Evolutionary conservation across 768 basidiomycete genomes (phyloP), one percentile per base, ranked within the genome.

Genomic region (Boletus coccyginus): DNA sequence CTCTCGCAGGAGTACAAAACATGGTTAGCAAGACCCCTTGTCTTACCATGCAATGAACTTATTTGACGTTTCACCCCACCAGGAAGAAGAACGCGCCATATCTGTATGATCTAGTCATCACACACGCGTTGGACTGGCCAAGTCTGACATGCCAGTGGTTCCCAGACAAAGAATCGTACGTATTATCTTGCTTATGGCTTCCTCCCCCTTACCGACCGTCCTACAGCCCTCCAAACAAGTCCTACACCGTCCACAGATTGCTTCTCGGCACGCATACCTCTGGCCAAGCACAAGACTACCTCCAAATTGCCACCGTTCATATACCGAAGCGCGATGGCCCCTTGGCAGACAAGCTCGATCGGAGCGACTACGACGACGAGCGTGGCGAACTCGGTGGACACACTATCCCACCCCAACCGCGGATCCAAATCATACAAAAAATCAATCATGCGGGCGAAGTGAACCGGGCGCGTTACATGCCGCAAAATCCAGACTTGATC

Each of bases 41-140:
- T 45, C 39, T 41, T 19, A 10, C 41, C 44, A 16, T 36, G 1
- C 38, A 46, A 12, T 35, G 32, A 4, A 38, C 32, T 56, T n/a
- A 56, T 53, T 44, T 35, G 19, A 36, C 27, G 7, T 36, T 24
- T 29, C 19, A 33, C 31, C 46, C 56, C 42, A 48, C 47, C 70
- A 94, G 91, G 91, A 94, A 94, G 80, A 94, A 94, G 77, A 96
- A 95, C 74, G 93, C 95, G 51, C 96, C 95, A 13, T 98, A 96
- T 75, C 84, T 98, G 14, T 99, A 99, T 72, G 97, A 99, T 73
- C 81, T 96, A 24, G 92, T 99, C 61, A 88, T 99, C 65, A 98
- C 96, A 1, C 96, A 98, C 70, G 96, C 96, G 33, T 80, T 98
- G 48, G 94, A 97, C 73, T 99, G 97, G 97, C 97, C 97, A 19